phyloP scores from a whole-genome alignment of 352 stramenopile genomes.

The Pythium phragmiticola region DNA sequence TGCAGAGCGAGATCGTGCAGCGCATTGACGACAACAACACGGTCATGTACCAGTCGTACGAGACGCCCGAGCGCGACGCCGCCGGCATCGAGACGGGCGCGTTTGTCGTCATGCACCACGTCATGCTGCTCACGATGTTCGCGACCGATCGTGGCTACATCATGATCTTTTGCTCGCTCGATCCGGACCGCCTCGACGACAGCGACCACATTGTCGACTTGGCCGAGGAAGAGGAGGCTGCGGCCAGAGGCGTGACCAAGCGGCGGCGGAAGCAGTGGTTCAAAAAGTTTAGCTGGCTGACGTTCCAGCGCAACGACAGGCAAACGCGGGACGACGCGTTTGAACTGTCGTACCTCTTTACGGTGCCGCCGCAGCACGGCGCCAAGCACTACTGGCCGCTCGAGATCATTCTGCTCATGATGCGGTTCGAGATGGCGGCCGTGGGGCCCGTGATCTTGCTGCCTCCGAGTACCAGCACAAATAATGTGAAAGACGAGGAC shows the following conservation, averaged over 20 bases:
- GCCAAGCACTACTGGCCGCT: slow-evolving; percentile 28
- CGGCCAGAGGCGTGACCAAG: slow-evolving; percentile 6
- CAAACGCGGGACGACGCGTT: slow-evolving; percentile 9
- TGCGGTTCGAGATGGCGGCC: slow-evolving; percentile 20
- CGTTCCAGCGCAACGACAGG: slow-evolving; percentile 19
- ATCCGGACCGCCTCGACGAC: slow-evolving; percentile 21
- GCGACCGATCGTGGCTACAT: slow-evolving; percentile 24
- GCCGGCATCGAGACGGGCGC: slow-evolving; percentile 17
- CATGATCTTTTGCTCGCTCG: slow-evolving; percentile 25
- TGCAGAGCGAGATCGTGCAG: slow-evolving; percentile 34
- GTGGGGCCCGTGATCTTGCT: slow-evolving; percentile 22
- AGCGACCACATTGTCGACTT: slow-evolving; percentile 27
- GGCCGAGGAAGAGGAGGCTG: slow-evolving; percentile 20
- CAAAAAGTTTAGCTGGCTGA: slow-evolving; percentile 35
- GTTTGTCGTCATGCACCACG: slow-evolving; percentile 20
- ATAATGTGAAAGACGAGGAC: neutral
- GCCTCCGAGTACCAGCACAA: neutral
- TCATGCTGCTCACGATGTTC: slow-evolving; percentile 29
- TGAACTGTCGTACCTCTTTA: slow-evolving; percentile 23
- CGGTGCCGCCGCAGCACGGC: slow-evolving; percentile 22
- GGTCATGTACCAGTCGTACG: slow-evolving; percentile 40
- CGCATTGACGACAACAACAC: slow-evolving; percentile 36
- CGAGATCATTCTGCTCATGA: slow-evolving; percentile 30
- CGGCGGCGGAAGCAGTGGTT: slow-evolving; percentile 24
- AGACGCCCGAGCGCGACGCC: slow-evolving; percentile 27